phyloP scores from a whole-genome alignment of 2,329 filamentous ascomycete genomes.

The Cladosporium sp. region DNA sequence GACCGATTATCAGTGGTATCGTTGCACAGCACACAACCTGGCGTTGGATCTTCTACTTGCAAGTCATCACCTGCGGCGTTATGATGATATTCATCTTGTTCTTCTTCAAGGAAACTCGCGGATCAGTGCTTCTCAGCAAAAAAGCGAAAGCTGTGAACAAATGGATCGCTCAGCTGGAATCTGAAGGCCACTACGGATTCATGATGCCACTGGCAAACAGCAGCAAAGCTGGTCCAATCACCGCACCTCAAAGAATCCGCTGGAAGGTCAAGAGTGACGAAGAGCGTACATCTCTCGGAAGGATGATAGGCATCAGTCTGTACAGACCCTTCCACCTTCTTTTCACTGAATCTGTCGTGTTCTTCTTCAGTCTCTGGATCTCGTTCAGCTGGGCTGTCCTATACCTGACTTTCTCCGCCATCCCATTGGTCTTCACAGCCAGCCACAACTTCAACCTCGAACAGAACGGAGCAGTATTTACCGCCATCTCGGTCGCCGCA shows the following conservation, averaged over 20 bases:
- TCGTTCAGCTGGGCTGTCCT: slow-evolving; percentile 87
- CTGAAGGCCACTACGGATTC: slow-evolving; percentile 59
- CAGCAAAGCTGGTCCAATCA: slow-evolving; percentile 26
- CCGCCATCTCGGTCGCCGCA: slow-evolving; percentile 67
- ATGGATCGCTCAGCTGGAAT: slow-evolving; percentile 76
- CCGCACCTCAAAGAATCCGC: slow-evolving; percentile 50
- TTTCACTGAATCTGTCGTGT: slow-evolving; percentile 74
- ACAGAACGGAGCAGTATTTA: slow-evolving; percentile 71
- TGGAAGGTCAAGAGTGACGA: slow-evolving; percentile 82
- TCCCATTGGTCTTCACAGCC: slow-evolving; percentile 73
- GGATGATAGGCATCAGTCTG: slow-evolving; percentile 73
- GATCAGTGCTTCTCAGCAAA: slow-evolving; percentile 72
- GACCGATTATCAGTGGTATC: slow-evolving; percentile 70
- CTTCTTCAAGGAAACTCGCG: slow-evolving; percentile 80
- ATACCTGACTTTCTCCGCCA: slow-evolving; percentile 78
- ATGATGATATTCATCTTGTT: slow-evolving; percentile 65
- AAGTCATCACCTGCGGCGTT: slow-evolving; percentile 67
- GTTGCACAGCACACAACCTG: slow-evolving; percentile 68
- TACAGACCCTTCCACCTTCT: slow-evolving; percentile 77
- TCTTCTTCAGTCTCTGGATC: slow-evolving; percentile 87
- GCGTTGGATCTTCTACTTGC: slow-evolving; percentile 89
- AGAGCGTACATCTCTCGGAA: slow-evolving; percentile 65
- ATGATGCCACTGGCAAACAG: slow-evolving; percentile 42
- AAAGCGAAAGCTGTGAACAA: slow-evolving; percentile 73
- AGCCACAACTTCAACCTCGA: slow-evolving; percentile 68